phyloP scores from a whole-genome alignment of 2,329 filamentous ascomycete genomes.

The Exophiala aquamarina region DNA sequence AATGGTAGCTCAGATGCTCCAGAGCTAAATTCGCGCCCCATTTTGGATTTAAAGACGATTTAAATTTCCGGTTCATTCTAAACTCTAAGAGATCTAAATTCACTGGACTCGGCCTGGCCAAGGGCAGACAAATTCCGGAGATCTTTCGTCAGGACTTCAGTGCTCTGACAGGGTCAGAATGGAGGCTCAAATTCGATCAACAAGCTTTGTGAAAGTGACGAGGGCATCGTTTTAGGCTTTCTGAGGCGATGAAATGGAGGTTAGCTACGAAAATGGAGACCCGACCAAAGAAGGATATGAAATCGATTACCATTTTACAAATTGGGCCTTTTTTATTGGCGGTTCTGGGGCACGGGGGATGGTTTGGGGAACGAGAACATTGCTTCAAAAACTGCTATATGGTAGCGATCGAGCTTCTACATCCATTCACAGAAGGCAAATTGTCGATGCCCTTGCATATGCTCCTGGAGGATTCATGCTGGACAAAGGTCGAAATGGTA shows the following conservation, averaged over 20 bases:
- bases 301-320: slow-evolving; percentile 35
- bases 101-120: slow-evolving; percentile 54
- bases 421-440: slow-evolving; percentile 43
- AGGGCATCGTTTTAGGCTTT: slow-evolving; percentile 20
- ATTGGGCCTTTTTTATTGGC: slow-evolving; percentile 42
- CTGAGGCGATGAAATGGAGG: slow-evolving; percentile 26
- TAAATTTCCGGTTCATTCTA: slow-evolving; percentile 46
- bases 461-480: slow-evolving; percentile 51
- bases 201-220: slow-evolving; percentile 33
- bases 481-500: slow-evolving; percentile 60
- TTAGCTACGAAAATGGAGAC: slow-evolving; percentile 50
- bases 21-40: too few relatives aligned
- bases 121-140: slow-evolving; percentile 46
- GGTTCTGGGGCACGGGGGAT: slow-evolving; percentile 57
- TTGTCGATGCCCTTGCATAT: slow-evolving; percentile 54
- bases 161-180: slow-evolving; percentile 31
- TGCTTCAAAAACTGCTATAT: slow-evolving; percentile 49
- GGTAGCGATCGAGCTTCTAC: slow-evolving; percentile 38
- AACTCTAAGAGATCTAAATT: slow-evolving; percentile 40
- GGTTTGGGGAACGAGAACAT: slow-evolving; percentile 59
- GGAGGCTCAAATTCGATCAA: slow-evolving; percentile 33
- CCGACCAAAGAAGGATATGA: slow-evolving; percentile 53
- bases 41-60: slow-evolving; percentile 31
- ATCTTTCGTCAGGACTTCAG: slow-evolving; percentile 46
- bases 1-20: too few relatives aligned